These are phyloP conservation scores for Eucalyptus polybractea DNA, from an alignment of 345 rosid species.

Conservation along the genomic window DNA sequence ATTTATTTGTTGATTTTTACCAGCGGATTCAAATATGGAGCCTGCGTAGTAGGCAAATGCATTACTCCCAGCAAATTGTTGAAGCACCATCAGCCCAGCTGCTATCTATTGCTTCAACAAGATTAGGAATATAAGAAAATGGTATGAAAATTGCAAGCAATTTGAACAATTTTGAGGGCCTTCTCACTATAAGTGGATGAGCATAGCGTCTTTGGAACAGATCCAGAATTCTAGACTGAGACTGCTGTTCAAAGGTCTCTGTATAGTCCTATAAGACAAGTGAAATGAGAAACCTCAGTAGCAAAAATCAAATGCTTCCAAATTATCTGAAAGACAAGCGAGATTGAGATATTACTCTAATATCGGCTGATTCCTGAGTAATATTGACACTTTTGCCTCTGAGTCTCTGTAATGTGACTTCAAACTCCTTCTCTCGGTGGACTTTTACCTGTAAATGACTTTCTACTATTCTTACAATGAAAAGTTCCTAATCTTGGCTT, in stretches of 20 bases:
- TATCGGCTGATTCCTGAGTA: conserved; percentile 34
- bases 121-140: background rate
- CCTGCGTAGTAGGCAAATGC: conserved; percentile 34
- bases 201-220: conserved; percentile 21
- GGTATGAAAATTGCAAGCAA: background rate
- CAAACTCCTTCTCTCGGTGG: conserved; percentile 20
- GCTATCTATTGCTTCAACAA: conserved; percentile 23
- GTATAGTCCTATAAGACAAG: conserved; percentile 12
- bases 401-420: conserved; percentile 21
- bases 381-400: conserved; percentile 31
- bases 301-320: background rate
- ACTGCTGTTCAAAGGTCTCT: conserved; percentile 4
- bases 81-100: conserved; percentile 35
- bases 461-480: background rate
- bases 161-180: background rate
- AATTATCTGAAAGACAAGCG: background rate
- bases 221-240: conserved; percentile 6
- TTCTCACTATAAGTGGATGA: background rate
- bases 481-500: background rate
- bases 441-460: conserved; percentile 22
- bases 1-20: background rate
- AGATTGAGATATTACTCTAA: conserved; percentile 9
- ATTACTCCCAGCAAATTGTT: conserved; percentile 27
- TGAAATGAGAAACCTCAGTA: background rate
- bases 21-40: conserved; percentile 33